Base-by-base conservation (phyloP, 2,329 filamentous ascomycete genomes). In the Pyrenochaeta sp. region DNA sequence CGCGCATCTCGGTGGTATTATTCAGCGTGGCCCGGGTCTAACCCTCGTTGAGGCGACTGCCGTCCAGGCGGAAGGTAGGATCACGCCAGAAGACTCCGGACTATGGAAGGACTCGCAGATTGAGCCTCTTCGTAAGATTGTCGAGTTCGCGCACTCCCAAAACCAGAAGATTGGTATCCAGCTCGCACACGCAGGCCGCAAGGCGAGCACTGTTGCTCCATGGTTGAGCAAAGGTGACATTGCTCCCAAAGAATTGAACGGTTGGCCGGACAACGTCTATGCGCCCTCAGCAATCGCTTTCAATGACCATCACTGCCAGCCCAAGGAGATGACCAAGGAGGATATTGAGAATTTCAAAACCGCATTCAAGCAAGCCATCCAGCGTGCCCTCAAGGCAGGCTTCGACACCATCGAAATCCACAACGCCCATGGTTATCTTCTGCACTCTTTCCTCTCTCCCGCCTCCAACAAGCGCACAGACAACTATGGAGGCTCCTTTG, bases 81-180 rank as follows among this genome's bases (percentile, higher is more conserved):
- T 96, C 79, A 90, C 90, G 0, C 91, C 92, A 1, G 82, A 93
- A 72, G 90, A 94, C 72, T 78, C 80, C 11, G 92, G 93, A 0
- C 78, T 97, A 7, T 97, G 92, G 93, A 82, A 89, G 58, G 93
- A 97, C 73, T 86, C 83, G 30, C 93, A 97, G 74, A 88, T 93
- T 55, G 87, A 83, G 58, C 87, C 88, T 0, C 78, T 96, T 52
- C 84, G 83, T 69, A 83, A 85, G 54, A 83, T 94, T 40, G 85
- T 88, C 31, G 90, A 96, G 56, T 96, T 92, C 58, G 85, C 89
- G 2, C 92, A 96, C 78, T 86, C 84, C 21, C 92, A 96, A 75
- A 84, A 83, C 69, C 87, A 92, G 68, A 86, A 90, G 60, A 86
- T 91, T 46, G 91, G 85, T 45, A 88, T 96, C 56, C 92, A 97